Base-by-base conservation (phyloP, 176 grass and related monocot genomes). In the Oryza glaberrima region DNA sequence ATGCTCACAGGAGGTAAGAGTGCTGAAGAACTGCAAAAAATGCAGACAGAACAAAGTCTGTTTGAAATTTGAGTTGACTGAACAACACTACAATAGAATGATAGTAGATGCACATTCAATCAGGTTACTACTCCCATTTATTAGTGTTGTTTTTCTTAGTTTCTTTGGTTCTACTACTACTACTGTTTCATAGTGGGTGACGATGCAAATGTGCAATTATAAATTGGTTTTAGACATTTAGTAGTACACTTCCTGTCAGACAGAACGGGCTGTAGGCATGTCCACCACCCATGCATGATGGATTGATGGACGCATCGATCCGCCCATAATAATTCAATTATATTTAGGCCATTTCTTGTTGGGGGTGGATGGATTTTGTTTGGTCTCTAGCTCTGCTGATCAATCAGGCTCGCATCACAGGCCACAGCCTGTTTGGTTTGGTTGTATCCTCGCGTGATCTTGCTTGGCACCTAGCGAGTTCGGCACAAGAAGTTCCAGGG, bases 1-100 rank as follows among this genome's bases (percentile, higher is more conserved):
- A 35, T 64, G 44, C 34, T 12, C 80, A 40, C 46, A 32, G 46
- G 73, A 91, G 86, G 89, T 93, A 87, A 70, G 89, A 85, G 61
- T 68, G 68, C 73, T 90, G 47, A 89, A 74, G 43, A 78, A 78
- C 58, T 48, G 3, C 1, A 4, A 6, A 38, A 38, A 20, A 12
- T 32, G 20, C 6, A 70, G 30, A 70, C 0, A 60, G 60, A 32
- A 38, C 22, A 83, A 83, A 3, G 34, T 79, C 67, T 83, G 38
- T 43, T 32, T 32, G 30, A 32, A 0, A 63, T 38, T 47, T 63
- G 30, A 32, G 30, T 60, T 49, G 76, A 69, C 61, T 51, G 9
- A 16, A 22, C 56, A 61, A 63, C 1, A 7, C 4, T 56, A 56
- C 74, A 48, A 66, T 46, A 65, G 43, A 10, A 44, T 44, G 43